Percentiles rank a stretch among this genome's conserved stretches.
These are phyloP conservation scores for Xylaria sp. DNA, from an alignment of 495 filamentous ascomycete species.

Conservation along the genomic window DNA sequence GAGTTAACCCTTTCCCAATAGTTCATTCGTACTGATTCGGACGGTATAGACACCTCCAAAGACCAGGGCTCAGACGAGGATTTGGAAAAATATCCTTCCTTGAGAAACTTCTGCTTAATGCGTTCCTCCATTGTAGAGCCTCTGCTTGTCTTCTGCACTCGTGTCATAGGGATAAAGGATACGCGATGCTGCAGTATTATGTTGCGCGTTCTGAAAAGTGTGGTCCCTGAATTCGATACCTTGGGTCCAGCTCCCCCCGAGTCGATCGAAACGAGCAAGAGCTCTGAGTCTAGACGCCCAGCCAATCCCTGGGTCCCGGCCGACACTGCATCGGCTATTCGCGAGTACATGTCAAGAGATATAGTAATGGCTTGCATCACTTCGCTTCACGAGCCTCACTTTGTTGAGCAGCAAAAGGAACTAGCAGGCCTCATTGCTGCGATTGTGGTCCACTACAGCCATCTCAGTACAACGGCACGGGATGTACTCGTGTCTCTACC, in stretches of 20 bases:
- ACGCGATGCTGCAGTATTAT: constrained; percentile 86
- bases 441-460: constrained; percentile 77
- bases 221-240: constrained; percentile 77
- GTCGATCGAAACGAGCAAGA: not conserved
- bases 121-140: constrained; percentile 82
- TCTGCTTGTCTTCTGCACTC: constrained; percentile 87
- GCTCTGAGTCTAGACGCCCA: constrained; percentile 20
- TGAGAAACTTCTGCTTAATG: constrained; percentile 81
- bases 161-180: constrained; percentile 90
- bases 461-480: constrained; percentile 64
- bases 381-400: constrained; percentile 91
- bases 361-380: constrained; percentile 84
- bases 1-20: constrained; percentile 38
- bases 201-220: constrained; percentile 80
- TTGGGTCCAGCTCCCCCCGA: constrained; percentile 26
- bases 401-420: constrained; percentile 95
- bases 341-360: constrained; percentile 88
- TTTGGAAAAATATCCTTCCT: constrained; percentile 52
- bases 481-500: constrained; percentile 61
- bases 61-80: constrained; percentile 11
- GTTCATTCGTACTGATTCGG: not conserved
- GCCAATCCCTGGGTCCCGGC: constrained; percentile 56
- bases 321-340: constrained; percentile 67
- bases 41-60: constrained; percentile 21
- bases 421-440: constrained; percentile 85